Evolutionary conservation across 371 early-diverging fungal genomes (phyloP).

Genomic region (Parasitella parasitica): DNA sequence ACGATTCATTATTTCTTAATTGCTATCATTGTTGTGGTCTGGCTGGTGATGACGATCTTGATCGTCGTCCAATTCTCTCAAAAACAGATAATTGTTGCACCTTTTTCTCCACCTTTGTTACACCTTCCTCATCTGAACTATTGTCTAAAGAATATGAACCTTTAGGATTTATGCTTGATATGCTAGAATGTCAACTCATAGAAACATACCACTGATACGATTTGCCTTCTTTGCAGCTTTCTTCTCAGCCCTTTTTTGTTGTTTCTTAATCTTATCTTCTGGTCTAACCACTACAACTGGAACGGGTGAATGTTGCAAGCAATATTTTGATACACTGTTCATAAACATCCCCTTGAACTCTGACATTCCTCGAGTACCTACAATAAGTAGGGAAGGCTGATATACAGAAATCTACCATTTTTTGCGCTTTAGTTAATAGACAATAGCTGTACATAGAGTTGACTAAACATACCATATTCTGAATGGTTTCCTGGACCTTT

Average conservation of each 20-base stretch:
- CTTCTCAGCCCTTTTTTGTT: slow-evolving; percentile 29
- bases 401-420: slow-evolving; percentile 52
- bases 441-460: no score
- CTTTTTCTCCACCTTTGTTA: slow-evolving; percentile 26
- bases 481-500: slow-evolving; percentile 62
- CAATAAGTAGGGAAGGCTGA: slow-evolving; percentile 61
- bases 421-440: no score
- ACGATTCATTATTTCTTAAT: slow-evolving; percentile 4
- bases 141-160: slow-evolving; percentile 26
- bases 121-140: slow-evolving; percentile 21
- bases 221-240: slow-evolving; percentile 31
- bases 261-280: slow-evolving; percentile 52
- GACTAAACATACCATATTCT: slow-evolving; percentile 63
- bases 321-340: slow-evolving; percentile 60
- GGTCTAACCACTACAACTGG: slow-evolving; percentile 63
- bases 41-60: slow-evolving; percentile 40
- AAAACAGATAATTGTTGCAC: slow-evolving; percentile 33
- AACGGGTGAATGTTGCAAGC: slow-evolving; percentile 58
- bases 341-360: slow-evolving; percentile 60
- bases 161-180: slow-evolving; percentile 22
- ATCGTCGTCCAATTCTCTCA: slow-evolving; percentile 36
- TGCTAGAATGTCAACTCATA: slow-evolving; percentile 27
- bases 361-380: slow-evolving; percentile 61
- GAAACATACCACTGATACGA: slow-evolving; percentile 46
- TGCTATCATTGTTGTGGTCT: slow-evolving; percentile 4